These are phyloP conservation scores for Letharia columbiana DNA, from an alignment of 495 filamentous ascomycete species.

Conservation along the genomic window DNA sequence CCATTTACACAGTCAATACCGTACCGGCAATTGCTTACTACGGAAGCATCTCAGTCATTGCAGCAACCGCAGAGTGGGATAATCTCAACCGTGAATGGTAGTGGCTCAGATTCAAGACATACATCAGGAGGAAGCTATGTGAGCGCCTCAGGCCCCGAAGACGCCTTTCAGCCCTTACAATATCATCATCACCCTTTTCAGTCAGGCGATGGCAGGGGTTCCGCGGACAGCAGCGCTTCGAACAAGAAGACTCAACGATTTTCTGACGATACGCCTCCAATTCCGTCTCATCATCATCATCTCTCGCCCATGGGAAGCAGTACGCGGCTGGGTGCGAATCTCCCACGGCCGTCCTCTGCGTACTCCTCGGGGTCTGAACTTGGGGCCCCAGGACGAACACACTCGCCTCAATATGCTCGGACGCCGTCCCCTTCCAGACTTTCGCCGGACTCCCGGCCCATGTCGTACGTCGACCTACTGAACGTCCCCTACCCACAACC, in stretches of 20 bases:
- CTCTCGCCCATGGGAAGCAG: constrained; percentile 1
- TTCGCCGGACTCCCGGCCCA: constrained; percentile 68
- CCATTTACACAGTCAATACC: constrained; percentile 29
- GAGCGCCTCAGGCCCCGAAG: constrained; percentile 2
- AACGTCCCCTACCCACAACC: constrained; percentile 86
- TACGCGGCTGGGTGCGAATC: constrained; percentile 11
- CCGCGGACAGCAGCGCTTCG: constrained; percentile 6
- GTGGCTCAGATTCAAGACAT: constrained; percentile 26
- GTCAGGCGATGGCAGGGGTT: constrained; percentile 20
- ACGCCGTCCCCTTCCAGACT: constrained; percentile 47
- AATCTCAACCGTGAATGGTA: constrained; percentile 38
- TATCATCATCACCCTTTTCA: constrained; percentile 44
- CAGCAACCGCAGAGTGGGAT: constrained; percentile 37
- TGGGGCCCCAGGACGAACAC: constrained; percentile 51
- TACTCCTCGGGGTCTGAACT: constrained; percentile 65
- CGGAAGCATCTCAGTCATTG: constrained; percentile 31
- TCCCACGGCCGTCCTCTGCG: constrained; percentile 59
- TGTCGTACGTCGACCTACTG: constrained; percentile 79
- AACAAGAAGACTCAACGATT: constrained; percentile 1
- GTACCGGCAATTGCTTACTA: constrained; percentile 29
- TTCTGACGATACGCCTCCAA: constrained; percentile 8
- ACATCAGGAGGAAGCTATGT: constrained; percentile 20
- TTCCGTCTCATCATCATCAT: constrained; percentile 10
- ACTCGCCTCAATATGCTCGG: constrained; percentile 44
- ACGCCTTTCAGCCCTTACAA: constrained; percentile 35